These are phyloP conservation scores for Phialocephala sp. DNA, from an alignment of 2,329 filamentous ascomycete species.

Conservation along the genomic window DNA sequence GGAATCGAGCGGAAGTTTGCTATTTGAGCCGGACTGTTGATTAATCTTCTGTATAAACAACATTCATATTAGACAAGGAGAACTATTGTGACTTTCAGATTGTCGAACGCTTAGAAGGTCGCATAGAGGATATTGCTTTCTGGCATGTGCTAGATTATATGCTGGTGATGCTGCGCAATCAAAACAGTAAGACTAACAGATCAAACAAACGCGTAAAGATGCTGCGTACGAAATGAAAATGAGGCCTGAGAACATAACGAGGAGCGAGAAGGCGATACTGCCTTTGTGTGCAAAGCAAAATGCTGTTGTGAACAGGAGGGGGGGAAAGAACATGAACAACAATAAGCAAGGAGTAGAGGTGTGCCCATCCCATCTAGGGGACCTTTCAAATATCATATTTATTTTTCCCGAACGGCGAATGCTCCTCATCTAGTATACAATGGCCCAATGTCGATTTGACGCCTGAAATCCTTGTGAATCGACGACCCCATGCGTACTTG, in stretches of 20 bases:
- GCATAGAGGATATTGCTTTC: no score
- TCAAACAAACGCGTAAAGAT: no score
- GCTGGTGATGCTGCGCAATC: no score
- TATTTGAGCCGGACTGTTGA: not conserved
- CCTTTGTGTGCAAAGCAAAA: not conserved
- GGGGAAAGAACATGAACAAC: not conserved
- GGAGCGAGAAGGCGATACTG: no score
- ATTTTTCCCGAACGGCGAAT: not conserved
- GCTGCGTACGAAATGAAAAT: no score
- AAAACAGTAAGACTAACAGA: no score
- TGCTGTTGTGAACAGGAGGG: not conserved
- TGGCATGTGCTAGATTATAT: no score
- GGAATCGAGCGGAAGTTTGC: not conserved
- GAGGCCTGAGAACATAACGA: no score
- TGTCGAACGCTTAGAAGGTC: no score
- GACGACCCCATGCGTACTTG: not conserved
- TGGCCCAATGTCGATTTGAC: not conserved
- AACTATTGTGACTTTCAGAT: no score
- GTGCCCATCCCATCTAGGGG: not conserved
- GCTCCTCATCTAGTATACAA: conserved; percentile 2
- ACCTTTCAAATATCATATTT: not conserved
- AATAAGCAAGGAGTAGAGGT: not conserved
- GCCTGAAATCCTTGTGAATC: not conserved
- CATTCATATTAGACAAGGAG: not conserved
- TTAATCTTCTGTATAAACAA: not conserved